phyloP scores from a whole-genome alignment of 495 filamentous ascomycete species.

The Cercophora sp. region DNA sequence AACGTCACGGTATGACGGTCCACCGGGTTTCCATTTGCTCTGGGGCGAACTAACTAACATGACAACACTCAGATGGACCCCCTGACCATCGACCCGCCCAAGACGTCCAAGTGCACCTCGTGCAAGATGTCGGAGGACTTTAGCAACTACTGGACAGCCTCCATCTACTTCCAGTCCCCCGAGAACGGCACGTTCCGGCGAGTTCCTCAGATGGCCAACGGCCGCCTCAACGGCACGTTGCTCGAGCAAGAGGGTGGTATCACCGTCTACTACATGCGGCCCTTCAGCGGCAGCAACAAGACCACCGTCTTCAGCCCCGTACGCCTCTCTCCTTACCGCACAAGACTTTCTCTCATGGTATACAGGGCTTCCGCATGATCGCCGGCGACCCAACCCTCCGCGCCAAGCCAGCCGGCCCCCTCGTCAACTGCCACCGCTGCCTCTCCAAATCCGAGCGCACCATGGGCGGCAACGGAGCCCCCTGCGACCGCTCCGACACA shows the following conservation, averaged over 20 bases:
- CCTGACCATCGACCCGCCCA: slow-evolving; percentile 27
- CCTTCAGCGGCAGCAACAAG: slow-evolving; percentile 36
- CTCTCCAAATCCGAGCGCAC: slow-evolving; percentile 65
- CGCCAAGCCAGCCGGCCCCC: slow-evolving; percentile 27
- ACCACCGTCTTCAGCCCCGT: slow-evolving; percentile 33
- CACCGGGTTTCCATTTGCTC: background rate
- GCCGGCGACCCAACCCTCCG: slow-evolving; percentile 58
- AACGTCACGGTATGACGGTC: slow-evolving; percentile 24
- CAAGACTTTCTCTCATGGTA: background rate
- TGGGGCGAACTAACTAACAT: background rate
- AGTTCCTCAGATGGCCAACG: slow-evolving; percentile 42
- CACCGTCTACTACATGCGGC: slow-evolving; percentile 44
- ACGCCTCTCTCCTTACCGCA: background rate
- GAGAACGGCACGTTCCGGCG: slow-evolving; percentile 41
- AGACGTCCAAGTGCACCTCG: slow-evolving; percentile 34
- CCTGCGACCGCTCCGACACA: slow-evolving; percentile 9
- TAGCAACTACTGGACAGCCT: slow-evolving; percentile 45
- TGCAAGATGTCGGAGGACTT: slow-evolving; percentile 36
- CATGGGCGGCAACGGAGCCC: slow-evolving; percentile 8
- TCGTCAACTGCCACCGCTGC: slow-evolving; percentile 63
- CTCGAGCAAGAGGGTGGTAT: slow-evolving; percentile 40
- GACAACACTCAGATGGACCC: slow-evolving; percentile 32
- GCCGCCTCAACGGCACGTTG: slow-evolving; percentile 27
- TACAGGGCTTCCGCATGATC: slow-evolving; percentile 60
- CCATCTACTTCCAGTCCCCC: slow-evolving; percentile 40